Evolutionary conservation across 805 yeast genomes (phyloP), one percentile per base, ranked within the genome.

Genomic region (Ogataea allantospora): DNA sequence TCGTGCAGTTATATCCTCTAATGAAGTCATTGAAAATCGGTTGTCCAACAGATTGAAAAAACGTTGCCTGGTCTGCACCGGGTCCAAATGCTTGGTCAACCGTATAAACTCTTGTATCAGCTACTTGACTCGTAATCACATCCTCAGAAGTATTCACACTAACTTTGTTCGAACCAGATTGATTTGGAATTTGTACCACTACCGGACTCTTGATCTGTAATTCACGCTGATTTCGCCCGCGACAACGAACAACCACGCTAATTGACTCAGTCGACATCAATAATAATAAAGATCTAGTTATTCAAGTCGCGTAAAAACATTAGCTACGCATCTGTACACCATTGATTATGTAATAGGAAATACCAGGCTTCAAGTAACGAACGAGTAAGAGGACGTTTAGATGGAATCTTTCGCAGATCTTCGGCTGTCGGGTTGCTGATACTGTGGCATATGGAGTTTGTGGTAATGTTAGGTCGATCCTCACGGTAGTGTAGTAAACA

Each of bases 11-110:
- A 43, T 60, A 69, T 11, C 82, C 81, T 32, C 58, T 55, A 33
- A 74, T 44, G 40, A 76, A 75, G 39, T 75, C 79, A 11, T 63
- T 53, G 43, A 74, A 70, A 15, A 76, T 48, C 3, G 77, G 77
- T 8, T 56, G 46, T 0, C 75, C 80, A 10, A 70, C 75, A 17
- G 65, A 63, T 11, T 66, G 58, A 47, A 71, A 77, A 3, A 77
- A 41, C 11, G 59, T 47, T 13, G 57, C 44, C 55, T 77, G 82
- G 50, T 72, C 77, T 1, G 77, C 71, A 7, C 65, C 68, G 0
- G 78, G 68, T 1, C 80, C 81, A 51, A 70, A 76, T 1, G 73
- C 75, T 44, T 72, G 75, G 52, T 77, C 82, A 16, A 75, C 72
- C n/a, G 64, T 66, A 53, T 71, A 76, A 0, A 72, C 67, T 44